These are phyloP conservation scores for Globisporangium sylvaticum DNA, from an alignment of 352 stramenopile genomes.

Conservation along the genomic window DNA sequence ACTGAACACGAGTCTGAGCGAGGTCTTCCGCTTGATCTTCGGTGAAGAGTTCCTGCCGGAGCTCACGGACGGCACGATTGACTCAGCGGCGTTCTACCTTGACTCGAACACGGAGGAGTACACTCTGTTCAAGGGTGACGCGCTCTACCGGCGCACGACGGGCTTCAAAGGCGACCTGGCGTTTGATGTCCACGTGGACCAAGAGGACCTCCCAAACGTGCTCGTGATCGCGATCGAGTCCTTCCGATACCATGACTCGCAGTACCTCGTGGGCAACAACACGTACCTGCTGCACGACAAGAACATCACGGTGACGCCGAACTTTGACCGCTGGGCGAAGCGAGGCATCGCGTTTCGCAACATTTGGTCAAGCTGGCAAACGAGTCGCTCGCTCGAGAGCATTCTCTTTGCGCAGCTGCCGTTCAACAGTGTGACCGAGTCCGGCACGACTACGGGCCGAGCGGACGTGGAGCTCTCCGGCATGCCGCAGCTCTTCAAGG, in stretches of 20 bases:
- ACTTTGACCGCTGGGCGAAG: conserved; percentile 48
- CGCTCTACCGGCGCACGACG: conserved; percentile 34
- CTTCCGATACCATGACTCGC: conserved; percentile 48
- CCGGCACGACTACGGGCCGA: too few species aligned
- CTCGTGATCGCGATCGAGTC: conserved; percentile 50
- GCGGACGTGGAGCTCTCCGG: too few species aligned
- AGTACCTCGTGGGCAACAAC: conserved; percentile 39
- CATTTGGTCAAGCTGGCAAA: conserved; percentile 56
- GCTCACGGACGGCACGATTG: too few species aligned
- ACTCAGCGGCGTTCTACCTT: conserved; percentile 22
- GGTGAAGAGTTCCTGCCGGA: too few species aligned
- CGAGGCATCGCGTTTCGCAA: conserved; percentile 46
- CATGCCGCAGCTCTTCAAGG: too few species aligned
- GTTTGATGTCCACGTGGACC: conserved; percentile 37
- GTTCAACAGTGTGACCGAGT: conserved; percentile 35
- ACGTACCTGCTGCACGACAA: conserved; percentile 14
- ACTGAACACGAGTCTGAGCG: too few species aligned
- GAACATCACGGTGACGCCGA: conserved; percentile 45
- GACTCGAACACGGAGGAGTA: conserved; percentile 35
- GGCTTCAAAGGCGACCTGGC: conserved; percentile 37
- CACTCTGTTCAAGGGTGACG: conserved; percentile 31
- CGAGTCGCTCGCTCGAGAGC: conserved; percentile 52
- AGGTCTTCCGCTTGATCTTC: too few species aligned
- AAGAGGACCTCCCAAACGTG: conserved; percentile 38
- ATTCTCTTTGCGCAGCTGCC: conserved; percentile 48